phyloP scores from a whole-genome alignment of 805 yeast species.

The Sungouiozyma ichnusensis region DNA sequence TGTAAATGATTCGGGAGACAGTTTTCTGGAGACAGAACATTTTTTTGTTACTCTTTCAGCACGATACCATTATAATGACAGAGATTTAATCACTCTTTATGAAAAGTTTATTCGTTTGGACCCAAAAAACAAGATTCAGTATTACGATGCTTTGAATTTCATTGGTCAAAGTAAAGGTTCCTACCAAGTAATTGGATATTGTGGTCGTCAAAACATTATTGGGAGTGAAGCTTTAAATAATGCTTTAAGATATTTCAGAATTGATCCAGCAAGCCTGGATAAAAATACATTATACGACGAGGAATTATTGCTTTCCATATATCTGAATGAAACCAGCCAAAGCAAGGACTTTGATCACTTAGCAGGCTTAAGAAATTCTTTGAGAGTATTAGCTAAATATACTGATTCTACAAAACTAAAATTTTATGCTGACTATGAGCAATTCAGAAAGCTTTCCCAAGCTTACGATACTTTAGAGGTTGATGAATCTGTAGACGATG shows the following conservation, averaged over 20 bases:
- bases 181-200: slow-evolving; percentile 38
- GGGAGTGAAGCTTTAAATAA: slow-evolving; percentile 39
- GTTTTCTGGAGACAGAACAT: slow-evolving; percentile 11
- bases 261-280: slow-evolving; percentile 22
- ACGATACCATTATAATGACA: slow-evolving; percentile 40
- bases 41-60: slow-evolving; percentile 39
- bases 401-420: slow-evolving; percentile 30
- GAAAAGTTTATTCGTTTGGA: slow-evolving; percentile 34
- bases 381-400: slow-evolving; percentile 31
- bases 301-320: slow-evolving; percentile 25
- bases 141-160: slow-evolving; percentile 46
- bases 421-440: slow-evolving; percentile 38
- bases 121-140: slow-evolving; percentile 36
- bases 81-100: slow-evolving; percentile 38
- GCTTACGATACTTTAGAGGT: slow-evolving; percentile 47
- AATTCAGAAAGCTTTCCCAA: slow-evolving; percentile 31
- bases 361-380: slow-evolving; percentile 30
- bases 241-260: slow-evolving; percentile 30
- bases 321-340: slow-evolving; percentile 20
- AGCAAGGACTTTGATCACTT: slow-evolving; percentile 9
- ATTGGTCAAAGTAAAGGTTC: slow-evolving; percentile 41
- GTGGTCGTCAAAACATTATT: slow-evolving; percentile 41
- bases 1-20: not conserved
- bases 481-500: slow-evolving; percentile 48
- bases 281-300: slow-evolving; percentile 16